Conservation (phyloP, 805 yeast genomes). For the Saturnispora serradocipensis region DNA sequence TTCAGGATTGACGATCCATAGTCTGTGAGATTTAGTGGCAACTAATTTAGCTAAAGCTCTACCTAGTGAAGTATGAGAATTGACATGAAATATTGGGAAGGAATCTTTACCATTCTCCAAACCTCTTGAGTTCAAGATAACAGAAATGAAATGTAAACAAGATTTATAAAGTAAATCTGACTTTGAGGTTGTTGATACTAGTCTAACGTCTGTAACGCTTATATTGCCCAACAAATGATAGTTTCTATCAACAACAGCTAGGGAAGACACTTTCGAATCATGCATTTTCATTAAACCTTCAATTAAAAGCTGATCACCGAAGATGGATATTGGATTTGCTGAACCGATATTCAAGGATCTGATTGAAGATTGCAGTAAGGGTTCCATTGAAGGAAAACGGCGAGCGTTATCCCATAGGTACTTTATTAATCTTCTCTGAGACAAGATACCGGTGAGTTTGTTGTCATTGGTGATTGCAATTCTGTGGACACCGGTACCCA, state of each 20-base stretch:
- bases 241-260: conserved; percentile 84
- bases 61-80: conserved; percentile 67
- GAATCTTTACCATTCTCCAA: conserved; percentile 92
- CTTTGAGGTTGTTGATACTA: conserved; percentile 80
- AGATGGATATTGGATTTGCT: conserved; percentile 64
- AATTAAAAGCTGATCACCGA: conserved; percentile 78
- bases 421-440: conserved; percentile 80
- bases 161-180: conserved; percentile 73
- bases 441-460: conserved; percentile 70
- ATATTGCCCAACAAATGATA: conserved; percentile 79
- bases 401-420: conserved; percentile 92
- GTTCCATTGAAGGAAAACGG: conserved; percentile 72
- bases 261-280: conserved; percentile 70
- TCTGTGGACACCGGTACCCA: conserved; percentile 95
- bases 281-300: conserved; percentile 86
- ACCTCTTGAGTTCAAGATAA: conserved; percentile 81
- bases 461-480: conserved; percentile 59
- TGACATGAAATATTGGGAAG: conserved; percentile 92
- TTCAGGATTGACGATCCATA: conserved; percentile 69
- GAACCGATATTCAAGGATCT: conserved; percentile 70
- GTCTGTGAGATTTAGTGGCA: conserved; percentile 87
- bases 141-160: conserved; percentile 80
- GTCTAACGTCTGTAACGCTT: conserved; percentile 87
- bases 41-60: conserved; percentile 90
- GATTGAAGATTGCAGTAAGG: conserved; percentile 57